Percentiles rank a stretch among this genome's conserved stretches.
Evolutionary conservation across 306 rosid genomes (phyloP).

Genomic region (Oxytropis ochrocephala): DNA sequence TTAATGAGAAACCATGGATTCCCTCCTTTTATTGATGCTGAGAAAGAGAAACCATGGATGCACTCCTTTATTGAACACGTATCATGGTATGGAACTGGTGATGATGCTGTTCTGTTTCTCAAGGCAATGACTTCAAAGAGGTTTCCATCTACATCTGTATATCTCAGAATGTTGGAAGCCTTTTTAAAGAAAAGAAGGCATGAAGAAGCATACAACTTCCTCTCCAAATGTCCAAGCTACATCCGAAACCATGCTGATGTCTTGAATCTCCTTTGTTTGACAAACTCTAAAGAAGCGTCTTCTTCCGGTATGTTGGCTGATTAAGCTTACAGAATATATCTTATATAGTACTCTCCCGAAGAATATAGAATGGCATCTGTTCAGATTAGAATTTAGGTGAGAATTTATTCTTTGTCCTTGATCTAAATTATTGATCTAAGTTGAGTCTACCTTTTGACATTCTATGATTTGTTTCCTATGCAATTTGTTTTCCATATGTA

Average conservation of each 20-base stretch:
- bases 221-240: conserved; percentile 66
- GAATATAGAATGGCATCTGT: conserved; percentile 29
- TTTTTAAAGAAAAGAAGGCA: conserved; percentile 55
- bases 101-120: conserved; percentile 53
- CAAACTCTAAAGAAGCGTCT: conserved; percentile 38
- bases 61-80: conserved; percentile 57
- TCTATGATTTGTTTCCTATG: neutral
- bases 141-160: conserved; percentile 53
- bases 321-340: conserved; percentile 29
- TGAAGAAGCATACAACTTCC: conserved; percentile 64
- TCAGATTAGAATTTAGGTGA: conserved; percentile 24
- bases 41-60: too few species aligned
- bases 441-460: conserved; percentile 17
- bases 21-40: conserved; percentile 67
- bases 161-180: conserved; percentile 51
- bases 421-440: conserved; percentile 19
- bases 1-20: conserved; percentile 62
- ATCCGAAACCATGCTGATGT: conserved; percentile 71
- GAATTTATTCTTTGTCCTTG: conserved; percentile 22
- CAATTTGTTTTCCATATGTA: conserved; percentile 15
- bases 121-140: conserved; percentile 62
- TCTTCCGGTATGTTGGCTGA: conserved; percentile 37
- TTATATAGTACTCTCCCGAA: conserved; percentile 23
- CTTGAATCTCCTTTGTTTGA: conserved; percentile 55
- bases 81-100: conserved; percentile 63